Percentiles rank a stretch among this genome's conserved stretches.
Evolutionary conservation across 139 green algal species (phyloP).

Genomic region (Eudorina sp.): DNA sequence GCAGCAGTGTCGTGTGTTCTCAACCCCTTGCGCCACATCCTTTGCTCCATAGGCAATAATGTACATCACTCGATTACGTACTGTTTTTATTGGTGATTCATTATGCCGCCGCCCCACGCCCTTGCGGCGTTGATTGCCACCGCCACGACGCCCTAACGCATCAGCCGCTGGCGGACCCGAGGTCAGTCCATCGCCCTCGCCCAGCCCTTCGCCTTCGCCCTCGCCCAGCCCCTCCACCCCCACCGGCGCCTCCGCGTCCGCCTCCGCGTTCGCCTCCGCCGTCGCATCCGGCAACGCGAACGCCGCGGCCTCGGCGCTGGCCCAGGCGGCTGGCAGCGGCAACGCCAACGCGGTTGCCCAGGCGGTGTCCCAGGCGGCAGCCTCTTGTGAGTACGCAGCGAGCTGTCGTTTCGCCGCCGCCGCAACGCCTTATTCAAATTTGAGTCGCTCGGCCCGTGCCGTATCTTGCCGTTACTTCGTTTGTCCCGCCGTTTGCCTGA

Average conservation of each 20-base stretch:
- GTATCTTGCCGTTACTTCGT: too few species aligned
- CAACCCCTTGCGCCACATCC: too few species aligned
- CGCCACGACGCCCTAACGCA: neutral
- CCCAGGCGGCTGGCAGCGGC: neutral
- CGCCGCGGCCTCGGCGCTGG: constrained; percentile 14
- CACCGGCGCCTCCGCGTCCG: neutral
- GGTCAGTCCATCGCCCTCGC: neutral
- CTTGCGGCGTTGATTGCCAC: too few species aligned
- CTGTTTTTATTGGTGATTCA: too few species aligned
- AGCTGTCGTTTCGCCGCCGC: too few species aligned
- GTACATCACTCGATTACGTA: too few species aligned
- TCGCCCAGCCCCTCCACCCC: neutral
- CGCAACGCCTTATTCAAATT: too few species aligned
- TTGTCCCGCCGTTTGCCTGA: too few species aligned
- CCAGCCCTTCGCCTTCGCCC: neutral
- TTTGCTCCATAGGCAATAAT: too few species aligned
- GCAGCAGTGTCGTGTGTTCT: too few species aligned
- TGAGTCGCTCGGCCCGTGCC: too few species aligned
- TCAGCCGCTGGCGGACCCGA: neutral
- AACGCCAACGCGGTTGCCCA: constrained; percentile 19
- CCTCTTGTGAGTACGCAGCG: constrained; percentile 4
- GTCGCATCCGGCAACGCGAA: constrained; percentile 26
- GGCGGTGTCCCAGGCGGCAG: constrained; percentile 1
- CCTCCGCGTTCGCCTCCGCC: constrained; percentile 34
- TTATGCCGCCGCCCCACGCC: too few species aligned